Evolutionary conservation across 768 basidiomycete genomes (phyloP).

Genomic region (Suillus clintonianus): DNA sequence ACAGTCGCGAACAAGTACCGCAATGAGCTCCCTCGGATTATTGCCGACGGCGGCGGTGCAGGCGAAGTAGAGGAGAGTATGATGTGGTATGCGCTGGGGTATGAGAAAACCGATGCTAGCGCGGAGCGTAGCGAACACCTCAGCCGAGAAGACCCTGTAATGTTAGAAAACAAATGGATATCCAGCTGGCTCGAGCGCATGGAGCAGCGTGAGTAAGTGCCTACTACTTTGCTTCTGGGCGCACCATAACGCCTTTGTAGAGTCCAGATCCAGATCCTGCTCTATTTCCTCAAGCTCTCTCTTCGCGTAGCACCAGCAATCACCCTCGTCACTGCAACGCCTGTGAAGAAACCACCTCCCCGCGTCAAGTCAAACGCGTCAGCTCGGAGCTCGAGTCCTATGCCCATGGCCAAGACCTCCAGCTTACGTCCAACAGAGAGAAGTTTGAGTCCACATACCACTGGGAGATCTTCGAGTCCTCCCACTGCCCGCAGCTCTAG

Average conservation of each 20-base stretch:
- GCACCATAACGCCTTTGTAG: constrained; percentile 35
- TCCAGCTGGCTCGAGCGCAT: constrained; percentile 60
- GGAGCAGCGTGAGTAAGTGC: constrained; percentile 66
- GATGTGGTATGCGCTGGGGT: constrained; percentile 74
- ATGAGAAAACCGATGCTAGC: constrained; percentile 51
- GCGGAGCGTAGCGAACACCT: constrained; percentile 28
- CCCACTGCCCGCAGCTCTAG: not conserved
- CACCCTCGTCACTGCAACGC: constrained; percentile 58
- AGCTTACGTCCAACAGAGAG: not conserved
- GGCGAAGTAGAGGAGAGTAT: constrained; percentile 69
- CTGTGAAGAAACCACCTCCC: constrained; percentile 37
- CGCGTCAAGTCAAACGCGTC: constrained; percentile 12
- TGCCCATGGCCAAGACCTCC: not conserved
- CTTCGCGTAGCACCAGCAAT: constrained; percentile 32
- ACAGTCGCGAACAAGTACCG: constrained; percentile 61
- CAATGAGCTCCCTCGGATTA: constrained; percentile 58
- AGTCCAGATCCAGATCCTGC: constrained; percentile 73
- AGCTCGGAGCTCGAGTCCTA: constrained; percentile 3
- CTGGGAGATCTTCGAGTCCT: constrained; percentile 1
- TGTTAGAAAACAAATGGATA: constrained; percentile 55
- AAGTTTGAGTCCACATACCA: not conserved
- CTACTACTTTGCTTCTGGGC: not conserved
- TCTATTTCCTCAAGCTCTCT: constrained; percentile 66
- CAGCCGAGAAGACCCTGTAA: constrained; percentile 21
- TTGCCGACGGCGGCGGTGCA: constrained; percentile 58